Evolutionary conservation across 192 early-diverging fungal species (phyloP).

Genomic region (Coemansia sp.): DNA sequence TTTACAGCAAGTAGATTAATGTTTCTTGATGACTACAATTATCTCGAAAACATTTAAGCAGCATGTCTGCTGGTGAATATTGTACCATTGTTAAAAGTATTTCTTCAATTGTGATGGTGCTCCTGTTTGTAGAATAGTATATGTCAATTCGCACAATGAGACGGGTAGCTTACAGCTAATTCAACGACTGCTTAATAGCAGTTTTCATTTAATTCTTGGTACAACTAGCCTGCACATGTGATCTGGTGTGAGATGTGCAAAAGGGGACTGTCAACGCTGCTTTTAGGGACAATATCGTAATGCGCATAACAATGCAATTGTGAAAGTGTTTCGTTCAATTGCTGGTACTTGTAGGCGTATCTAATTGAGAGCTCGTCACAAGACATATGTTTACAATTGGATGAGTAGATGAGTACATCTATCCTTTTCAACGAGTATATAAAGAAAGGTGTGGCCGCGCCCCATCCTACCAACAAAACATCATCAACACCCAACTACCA

Average conservation of each 20-base stretch:
- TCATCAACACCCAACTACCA: conserved; percentile 7
- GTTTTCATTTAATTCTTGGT: background rate
- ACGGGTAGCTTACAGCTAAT: too few species aligned
- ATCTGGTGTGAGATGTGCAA: background rate
- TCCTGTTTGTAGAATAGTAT: too few species aligned
- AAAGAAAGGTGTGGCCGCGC: background rate
- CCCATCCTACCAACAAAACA: background rate
- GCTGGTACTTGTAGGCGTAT: background rate
- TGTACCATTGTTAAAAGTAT: too few species aligned
- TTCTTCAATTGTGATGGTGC: too few species aligned
- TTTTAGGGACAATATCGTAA: background rate
- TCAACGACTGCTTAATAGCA: too few species aligned
- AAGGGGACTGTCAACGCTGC: background rate
- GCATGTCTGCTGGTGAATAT: too few species aligned
- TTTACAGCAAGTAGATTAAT: too few species aligned
- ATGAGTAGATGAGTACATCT: too few species aligned
- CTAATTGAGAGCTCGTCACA: background rate
- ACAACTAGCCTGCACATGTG: background rate
- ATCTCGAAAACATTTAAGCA: too few species aligned
- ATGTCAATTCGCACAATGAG: too few species aligned
- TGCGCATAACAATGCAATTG: background rate
- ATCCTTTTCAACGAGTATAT: background rate
- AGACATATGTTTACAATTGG: background rate
- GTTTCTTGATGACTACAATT: too few species aligned
- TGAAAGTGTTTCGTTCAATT: background rate